phyloP scores from a whole-genome alignment of 495 filamentous ascomycete species.

The Tuber umbilicatum region DNA sequence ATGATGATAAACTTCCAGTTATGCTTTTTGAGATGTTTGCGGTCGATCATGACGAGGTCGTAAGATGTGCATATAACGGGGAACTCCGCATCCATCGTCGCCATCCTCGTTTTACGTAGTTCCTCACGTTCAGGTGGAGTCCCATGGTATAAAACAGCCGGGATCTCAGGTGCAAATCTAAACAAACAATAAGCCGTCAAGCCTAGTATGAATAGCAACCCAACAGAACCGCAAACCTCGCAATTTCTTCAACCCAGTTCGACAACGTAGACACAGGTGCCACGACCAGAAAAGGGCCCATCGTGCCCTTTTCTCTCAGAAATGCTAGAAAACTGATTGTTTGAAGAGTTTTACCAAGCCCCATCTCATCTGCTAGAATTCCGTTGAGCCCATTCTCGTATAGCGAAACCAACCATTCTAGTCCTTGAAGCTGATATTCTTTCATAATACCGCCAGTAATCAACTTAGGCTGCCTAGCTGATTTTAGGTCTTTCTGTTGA shows the following conservation, averaged over 20 bases:
- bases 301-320: conserved; percentile 73
- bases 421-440: conserved; percentile 84
- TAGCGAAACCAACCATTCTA: conserved; percentile 80
- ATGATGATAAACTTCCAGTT: conserved; percentile 97
- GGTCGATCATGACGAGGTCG: conserved; percentile 89
- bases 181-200: conserved; percentile 5
- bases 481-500: conserved; percentile 62
- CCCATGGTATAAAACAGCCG: conserved; percentile 85
- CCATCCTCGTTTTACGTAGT: conserved; percentile 59
- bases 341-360: conserved; percentile 90
- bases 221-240: conserved; percentile 40
- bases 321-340: conserved; percentile 87
- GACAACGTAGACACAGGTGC: conserved; percentile 85
- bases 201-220: not conserved
- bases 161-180: conserved; percentile 77
- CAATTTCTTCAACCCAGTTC: conserved; percentile 96
- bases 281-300: conserved; percentile 83
- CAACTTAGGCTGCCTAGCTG: conserved; percentile 76
- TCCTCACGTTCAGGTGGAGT: conserved; percentile 62
- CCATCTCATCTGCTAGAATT: conserved; percentile 97
- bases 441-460: conserved; percentile 88
- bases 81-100: conserved; percentile 60
- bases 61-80: conserved; percentile 90
- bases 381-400: conserved; percentile 94
- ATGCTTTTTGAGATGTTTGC: conserved; percentile 67